Conservation (phyloP, 495 filamentous ascomycete species). For the Podospora comata region DNA sequence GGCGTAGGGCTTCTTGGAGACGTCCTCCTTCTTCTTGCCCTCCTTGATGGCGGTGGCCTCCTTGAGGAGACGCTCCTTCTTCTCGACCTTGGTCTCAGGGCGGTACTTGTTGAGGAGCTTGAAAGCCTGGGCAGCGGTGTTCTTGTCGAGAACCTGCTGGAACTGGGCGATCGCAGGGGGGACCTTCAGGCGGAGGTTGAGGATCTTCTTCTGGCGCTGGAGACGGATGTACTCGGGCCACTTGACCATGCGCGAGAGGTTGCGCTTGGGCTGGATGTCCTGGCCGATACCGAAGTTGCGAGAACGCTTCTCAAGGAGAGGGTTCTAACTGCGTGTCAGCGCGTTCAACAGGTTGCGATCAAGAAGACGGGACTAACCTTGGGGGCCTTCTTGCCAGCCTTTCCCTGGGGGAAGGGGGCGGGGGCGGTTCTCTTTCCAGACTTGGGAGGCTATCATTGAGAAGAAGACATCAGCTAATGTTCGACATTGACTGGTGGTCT, state of each 20-base stretch:
- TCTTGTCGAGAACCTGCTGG: constrained; percentile 95
- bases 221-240: constrained; percentile 99
- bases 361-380: constrained; percentile 64
- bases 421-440: constrained; percentile 92
- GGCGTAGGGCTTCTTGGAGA: constrained; percentile 98
- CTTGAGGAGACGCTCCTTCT: constrained; percentile 98
- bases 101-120: constrained; percentile 99
- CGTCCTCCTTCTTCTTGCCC: constrained; percentile 99
- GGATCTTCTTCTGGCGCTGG: constrained; percentile 99
- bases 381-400: constrained; percentile 93
- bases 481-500: constrained; percentile 70
- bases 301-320: constrained; percentile 94
- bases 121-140: constrained; percentile 92
- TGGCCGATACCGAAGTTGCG: constrained; percentile 98
- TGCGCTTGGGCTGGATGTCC: constrained; percentile 95
- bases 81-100: constrained; percentile 97
- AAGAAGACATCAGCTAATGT: constrained; percentile 92
- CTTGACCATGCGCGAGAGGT: constrained; percentile 98
- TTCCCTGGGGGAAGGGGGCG: constrained; percentile 91
- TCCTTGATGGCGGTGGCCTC: constrained; percentile 95
- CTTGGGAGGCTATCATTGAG: constrained; percentile 99
- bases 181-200: constrained; percentile 97
- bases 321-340: constrained; percentile 69
- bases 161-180: constrained; percentile 98
- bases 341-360: constrained; percentile 9